Percentiles rank a stretch among this genome's conserved stretches.
These are phyloP conservation scores for Fusarium concolor DNA, from an alignment of 2,329 filamentous ascomycete species.

Conservation along the genomic window DNA sequence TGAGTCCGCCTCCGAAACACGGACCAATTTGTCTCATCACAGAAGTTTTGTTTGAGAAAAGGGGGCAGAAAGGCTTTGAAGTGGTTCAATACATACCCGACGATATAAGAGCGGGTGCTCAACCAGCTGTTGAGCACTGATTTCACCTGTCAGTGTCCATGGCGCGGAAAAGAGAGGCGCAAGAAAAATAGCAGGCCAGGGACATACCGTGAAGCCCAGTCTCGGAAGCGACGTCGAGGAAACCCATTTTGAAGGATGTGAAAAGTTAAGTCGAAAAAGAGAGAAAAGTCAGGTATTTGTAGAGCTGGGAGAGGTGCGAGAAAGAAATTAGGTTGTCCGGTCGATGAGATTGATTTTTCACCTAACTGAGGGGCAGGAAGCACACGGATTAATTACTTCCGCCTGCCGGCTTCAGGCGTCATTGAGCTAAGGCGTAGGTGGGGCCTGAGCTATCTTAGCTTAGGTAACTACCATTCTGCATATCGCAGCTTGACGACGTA, in stretches of 20 bases:
- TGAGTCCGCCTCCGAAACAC: constrained; percentile 94
- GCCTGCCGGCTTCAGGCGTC: constrained; percentile 9
- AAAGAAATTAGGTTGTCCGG: constrained; percentile 45
- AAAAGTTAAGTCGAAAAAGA: constrained; percentile 41
- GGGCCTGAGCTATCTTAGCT: constrained; percentile 8
- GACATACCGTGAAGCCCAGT: constrained; percentile 65
- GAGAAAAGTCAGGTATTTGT: constrained; percentile 46
- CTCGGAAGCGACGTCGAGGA: constrained; percentile 75
- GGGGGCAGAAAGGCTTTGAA: not conserved
- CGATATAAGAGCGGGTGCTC: constrained; percentile 81
- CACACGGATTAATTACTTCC: constrained; percentile 26
- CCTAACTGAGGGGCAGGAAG: constrained; percentile 33
- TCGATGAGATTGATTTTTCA: constrained; percentile 56
- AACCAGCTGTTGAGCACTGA: constrained; percentile 79
- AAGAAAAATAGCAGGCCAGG: constrained; percentile 42
- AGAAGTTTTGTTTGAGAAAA: constrained; percentile 19
- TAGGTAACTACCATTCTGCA: constrained; percentile 33
- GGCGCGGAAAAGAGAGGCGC: constrained; percentile 43
- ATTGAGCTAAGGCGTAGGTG: constrained; percentile 1
- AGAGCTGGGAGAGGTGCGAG: constrained; percentile 45
- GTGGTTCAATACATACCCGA: constrained; percentile 72
- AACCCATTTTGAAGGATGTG: constrained; percentile 69
- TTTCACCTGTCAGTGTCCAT: constrained; percentile 51
- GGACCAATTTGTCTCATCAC: constrained; percentile 92
- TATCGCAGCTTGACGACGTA: constrained; percentile 52